Percentiles rank a stretch among this genome's conserved stretches.
phyloP scores from a whole-genome alignment of 768 basidiomycete genomes.

The Glaciozyma martinii region DNA sequence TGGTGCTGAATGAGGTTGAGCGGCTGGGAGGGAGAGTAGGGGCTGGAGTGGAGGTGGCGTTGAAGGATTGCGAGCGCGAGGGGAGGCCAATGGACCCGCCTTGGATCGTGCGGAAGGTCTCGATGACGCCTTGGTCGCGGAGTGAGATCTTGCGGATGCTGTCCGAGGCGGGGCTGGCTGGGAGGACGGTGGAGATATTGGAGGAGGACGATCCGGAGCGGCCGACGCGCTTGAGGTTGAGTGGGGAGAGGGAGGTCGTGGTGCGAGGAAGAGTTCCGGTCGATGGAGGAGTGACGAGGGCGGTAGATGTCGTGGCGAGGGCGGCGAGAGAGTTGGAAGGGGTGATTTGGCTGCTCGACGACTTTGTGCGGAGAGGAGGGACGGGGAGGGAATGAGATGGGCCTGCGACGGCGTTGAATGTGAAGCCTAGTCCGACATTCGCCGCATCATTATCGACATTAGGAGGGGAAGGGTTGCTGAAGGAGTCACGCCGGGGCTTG shows the following conservation, averaged over 20 bases:
- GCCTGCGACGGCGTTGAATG: too few species aligned
- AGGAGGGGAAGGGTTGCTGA: neutral
- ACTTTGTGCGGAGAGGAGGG: too few species aligned
- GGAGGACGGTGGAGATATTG: neutral
- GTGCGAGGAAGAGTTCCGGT: neutral
- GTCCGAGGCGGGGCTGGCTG: neutral
- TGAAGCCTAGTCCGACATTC: too few species aligned
- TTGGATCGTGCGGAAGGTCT: neutral
- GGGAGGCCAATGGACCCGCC: neutral
- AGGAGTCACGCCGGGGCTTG: neutral
- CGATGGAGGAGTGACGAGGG: too few species aligned
- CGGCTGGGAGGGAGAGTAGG: neutral
- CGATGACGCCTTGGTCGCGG: neutral
- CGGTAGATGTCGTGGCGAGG: too few species aligned
- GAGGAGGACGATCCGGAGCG: neutral
- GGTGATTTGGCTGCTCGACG: too few species aligned
- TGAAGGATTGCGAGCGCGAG: neutral
- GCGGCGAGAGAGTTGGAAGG: too few species aligned
- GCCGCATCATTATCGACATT: too few species aligned
- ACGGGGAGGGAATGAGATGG: too few species aligned
- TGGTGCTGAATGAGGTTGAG: neutral
- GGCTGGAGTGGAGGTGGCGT: neutral
- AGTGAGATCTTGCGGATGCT: conserved; percentile 1
- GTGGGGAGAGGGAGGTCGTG: neutral
- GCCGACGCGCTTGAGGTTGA: neutral